Evolutionary conservation across 2,329 filamentous ascomycete species (phyloP).

Genomic region (Decorospora gaudefroyi): DNA sequence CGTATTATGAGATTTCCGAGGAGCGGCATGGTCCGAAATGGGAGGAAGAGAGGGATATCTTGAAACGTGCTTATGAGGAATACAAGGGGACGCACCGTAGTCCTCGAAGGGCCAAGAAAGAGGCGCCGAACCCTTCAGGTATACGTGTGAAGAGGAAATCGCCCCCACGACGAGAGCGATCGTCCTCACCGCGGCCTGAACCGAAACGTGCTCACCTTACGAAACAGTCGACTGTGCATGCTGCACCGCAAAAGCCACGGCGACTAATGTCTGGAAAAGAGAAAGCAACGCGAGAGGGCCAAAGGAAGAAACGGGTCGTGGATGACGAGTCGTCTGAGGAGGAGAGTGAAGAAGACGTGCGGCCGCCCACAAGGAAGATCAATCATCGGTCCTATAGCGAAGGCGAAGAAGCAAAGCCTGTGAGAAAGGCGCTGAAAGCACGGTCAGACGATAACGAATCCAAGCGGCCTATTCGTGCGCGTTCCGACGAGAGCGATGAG

Average conservation of each 20-base stretch:
- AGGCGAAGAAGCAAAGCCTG: constrained; percentile 41
- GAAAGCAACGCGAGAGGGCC: constrained; percentile 42
- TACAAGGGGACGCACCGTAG: constrained; percentile 46
- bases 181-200: constrained; percentile 40
- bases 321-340: constrained; percentile 44
- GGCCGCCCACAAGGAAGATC: constrained; percentile 40
- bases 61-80: constrained; percentile 75
- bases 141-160: constrained; percentile 41
- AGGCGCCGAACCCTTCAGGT: constrained; percentile 32
- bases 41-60: constrained; percentile 81
- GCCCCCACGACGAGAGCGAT: constrained; percentile 42
- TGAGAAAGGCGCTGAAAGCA: constrained; percentile 40
- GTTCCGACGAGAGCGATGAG: constrained; percentile 41
- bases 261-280: constrained; percentile 46
- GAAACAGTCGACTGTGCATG: constrained; percentile 26
- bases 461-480: constrained; percentile 30
- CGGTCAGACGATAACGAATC: constrained; percentile 40
- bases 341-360: constrained; percentile 47
- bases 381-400: constrained; percentile 45
- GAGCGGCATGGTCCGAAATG: constrained; percentile 83
- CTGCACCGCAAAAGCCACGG: constrained; percentile 40
- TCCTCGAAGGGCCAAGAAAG: constrained; percentile 43
- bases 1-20: constrained; percentile 85
- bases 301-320: constrained; percentile 40
- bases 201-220: constrained; percentile 31